Conservation (phyloP, 2,329 filamentous ascomycete genomes). For the Pseudocercospora pini-densiflorae region DNA sequence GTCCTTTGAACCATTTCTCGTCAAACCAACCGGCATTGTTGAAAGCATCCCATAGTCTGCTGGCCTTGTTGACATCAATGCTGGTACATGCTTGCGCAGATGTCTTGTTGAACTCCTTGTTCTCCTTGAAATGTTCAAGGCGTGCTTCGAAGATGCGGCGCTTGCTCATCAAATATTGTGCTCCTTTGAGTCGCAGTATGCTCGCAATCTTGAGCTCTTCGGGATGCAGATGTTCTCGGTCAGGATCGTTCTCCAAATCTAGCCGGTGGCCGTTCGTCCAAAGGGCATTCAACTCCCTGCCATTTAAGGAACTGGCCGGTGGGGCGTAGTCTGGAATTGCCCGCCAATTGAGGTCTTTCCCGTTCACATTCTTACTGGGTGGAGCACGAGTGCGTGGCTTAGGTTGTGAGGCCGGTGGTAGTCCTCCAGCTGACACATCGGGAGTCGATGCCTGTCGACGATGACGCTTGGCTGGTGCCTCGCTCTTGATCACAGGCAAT, state of each 20-base stretch:
- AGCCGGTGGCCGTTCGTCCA: slow-evolving; percentile 70
- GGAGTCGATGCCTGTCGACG: slow-evolving; percentile 25
- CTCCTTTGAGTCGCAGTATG: slow-evolving; percentile 80
- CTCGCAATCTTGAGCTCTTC: slow-evolving; percentile 79
- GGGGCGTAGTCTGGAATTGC: slow-evolving; percentile 36
- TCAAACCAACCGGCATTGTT: slow-evolving; percentile 58
- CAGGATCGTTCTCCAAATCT: slow-evolving; percentile 74
- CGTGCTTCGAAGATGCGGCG: slow-evolving; percentile 84
- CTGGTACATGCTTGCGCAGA: slow-evolving; percentile 96
- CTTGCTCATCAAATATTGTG: slow-evolving; percentile 91
- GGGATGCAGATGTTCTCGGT: slow-evolving; percentile 72
- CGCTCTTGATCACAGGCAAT: slow-evolving; percentile 4
- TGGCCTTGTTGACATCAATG: slow-evolving; percentile 97
- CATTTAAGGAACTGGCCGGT: slow-evolving; percentile 31
- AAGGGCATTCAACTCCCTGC: slow-evolving; percentile 19
- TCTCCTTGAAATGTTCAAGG: slow-evolving; percentile 66
- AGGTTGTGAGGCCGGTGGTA: slow-evolving; percentile 25
- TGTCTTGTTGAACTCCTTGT: slow-evolving; percentile 91
- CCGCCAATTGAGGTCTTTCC: slow-evolving; percentile 33
- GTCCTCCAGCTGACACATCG: slow-evolving; percentile 13
- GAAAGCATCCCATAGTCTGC: slow-evolving; percentile 87
- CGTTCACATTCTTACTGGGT: slow-evolving; percentile 34
- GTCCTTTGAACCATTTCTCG: slow-evolving; percentile 31
- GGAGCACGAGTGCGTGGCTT: slow-evolving; percentile 34
- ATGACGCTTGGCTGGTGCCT: slow-evolving; percentile 24